phyloP scores from a whole-genome alignment of 2,329 filamentous ascomycete genomes.

The Aureobasidium zeae region DNA sequence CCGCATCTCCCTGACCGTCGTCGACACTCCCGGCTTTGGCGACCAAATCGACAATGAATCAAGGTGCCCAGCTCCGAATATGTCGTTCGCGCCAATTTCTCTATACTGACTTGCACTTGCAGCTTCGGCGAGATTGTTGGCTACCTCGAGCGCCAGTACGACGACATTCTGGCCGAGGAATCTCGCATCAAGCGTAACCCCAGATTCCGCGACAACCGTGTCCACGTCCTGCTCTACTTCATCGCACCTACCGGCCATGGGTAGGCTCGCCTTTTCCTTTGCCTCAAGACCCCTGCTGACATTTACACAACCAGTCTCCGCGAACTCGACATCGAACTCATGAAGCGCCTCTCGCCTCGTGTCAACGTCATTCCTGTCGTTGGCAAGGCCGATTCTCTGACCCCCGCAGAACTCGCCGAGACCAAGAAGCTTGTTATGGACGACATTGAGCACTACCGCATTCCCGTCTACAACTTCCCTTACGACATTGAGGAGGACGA shows the following conservation, averaged over 20 bases:
- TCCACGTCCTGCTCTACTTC: conserved; percentile 97
- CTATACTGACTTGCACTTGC: conserved; percentile 24
- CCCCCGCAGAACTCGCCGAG: conserved; percentile 90
- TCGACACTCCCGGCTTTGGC: conserved; percentile 96
- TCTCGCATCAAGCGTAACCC: conserved; percentile 99
- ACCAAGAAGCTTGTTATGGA: conserved; percentile 99
- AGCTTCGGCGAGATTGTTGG: conserved; percentile 97
- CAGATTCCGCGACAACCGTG: conserved; percentile 96
- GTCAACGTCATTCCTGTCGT: conserved; percentile 99
- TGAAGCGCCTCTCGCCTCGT: conserved; percentile 96
- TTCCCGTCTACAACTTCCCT: conserved; percentile 99
- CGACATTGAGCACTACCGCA: conserved; percentile 99
- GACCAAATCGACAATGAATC: conserved; percentile 99
- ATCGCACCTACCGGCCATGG: conserved; percentile 96
- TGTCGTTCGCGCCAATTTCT: conserved; percentile 16
- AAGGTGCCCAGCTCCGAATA: conserved; percentile 55
- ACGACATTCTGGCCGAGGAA: conserved; percentile 97
- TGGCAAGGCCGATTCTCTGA: conserved; percentile 95
- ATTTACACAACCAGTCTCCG: conserved; percentile 58
- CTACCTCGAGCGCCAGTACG: conserved; percentile 98
- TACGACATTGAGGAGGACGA: conserved; percentile 99
- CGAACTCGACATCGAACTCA: conserved; percentile 97
- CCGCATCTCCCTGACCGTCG: conserved; percentile 93
- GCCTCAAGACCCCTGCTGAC: conserved; percentile 17
- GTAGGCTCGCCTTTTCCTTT: conserved; percentile 4